Conservation (phyloP, 73 alveolate genomes). For the Paramecium sexaurelia region DNA sequence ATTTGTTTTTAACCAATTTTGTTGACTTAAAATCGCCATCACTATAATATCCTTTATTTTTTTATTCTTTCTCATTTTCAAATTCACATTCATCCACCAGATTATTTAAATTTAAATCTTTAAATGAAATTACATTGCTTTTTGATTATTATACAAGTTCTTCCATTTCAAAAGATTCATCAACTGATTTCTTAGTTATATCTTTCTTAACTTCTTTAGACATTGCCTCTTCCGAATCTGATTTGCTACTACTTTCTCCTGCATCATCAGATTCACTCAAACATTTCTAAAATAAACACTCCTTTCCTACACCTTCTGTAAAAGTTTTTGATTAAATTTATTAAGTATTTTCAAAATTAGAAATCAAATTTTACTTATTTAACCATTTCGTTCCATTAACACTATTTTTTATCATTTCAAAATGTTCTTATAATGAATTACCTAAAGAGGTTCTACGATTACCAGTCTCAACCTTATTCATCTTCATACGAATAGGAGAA, state of each 20-base stretch:
- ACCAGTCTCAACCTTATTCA: not conserved
- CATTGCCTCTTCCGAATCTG: not conserved
- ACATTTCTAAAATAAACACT: not conserved
- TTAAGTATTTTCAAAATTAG: not conserved
- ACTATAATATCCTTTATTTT: conserved; percentile 5
- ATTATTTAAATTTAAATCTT: not conserved
- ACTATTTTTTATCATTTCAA: not conserved
- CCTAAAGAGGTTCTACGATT: not conserved
- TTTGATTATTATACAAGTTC: not conserved
- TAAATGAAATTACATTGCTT: conserved; percentile 6
- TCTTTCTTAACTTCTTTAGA: not conserved
- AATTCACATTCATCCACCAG: not conserved
- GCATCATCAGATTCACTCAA: not conserved
- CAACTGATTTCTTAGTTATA: not conserved
- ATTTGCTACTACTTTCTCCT: not conserved
- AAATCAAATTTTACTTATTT: not conserved
- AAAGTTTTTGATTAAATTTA: not conserved
- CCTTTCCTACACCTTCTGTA: conserved; percentile 38
- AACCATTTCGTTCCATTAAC: not conserved
- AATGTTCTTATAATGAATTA: not conserved
- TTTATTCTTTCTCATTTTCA: not conserved
- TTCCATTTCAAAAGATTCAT: not conserved
- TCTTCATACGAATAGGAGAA: not conserved
- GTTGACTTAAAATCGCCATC: conserved; percentile 22
- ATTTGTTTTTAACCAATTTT: not conserved